Base-by-base conservation (phyloP, 768 basidiomycete species). In the Leccinum uliginosum region DNA sequence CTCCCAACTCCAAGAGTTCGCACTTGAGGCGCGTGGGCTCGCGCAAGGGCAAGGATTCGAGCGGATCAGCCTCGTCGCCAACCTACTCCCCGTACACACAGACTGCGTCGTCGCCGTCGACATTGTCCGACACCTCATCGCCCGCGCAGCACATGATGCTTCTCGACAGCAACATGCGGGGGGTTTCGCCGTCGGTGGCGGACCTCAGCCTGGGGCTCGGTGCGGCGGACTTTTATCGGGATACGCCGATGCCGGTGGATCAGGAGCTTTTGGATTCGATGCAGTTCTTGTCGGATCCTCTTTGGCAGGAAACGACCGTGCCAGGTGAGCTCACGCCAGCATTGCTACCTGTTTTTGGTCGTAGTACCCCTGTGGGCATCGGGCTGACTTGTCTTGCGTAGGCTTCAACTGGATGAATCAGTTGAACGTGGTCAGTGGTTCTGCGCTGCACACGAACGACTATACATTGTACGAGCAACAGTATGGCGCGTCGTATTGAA, bases 231-330 rank as follows among this genome's bases (percentile, higher is more conserved):
- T 77, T 81, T 61, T 81, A 83, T 71, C 76, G 80, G 35, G 48
- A 46, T 19, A 9, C 59, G n/a, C 75, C 82, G 1, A 73, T 86
- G 61, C 77, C 78, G 2, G 84, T 83, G 62, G 83, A 87, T 62
- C 72, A 76, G 17, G 82, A 83, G 40, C 78, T 87, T 26, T 62
- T 87, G 67, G 80, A 85, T 53, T 82, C 83, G 24, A 79, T 86
- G 65, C 83, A 85, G 61, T 78, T 81, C 29, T 66, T 87, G 63
- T 73, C 77, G 15, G 80, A 85, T 65, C 78, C 81, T 45, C 70
- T 73, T 3, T 86, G 83, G 84, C 79, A 78, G 35, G 82, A 83
- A 65, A 77, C 80, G 27, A 71, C 78, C 2, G 60, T 84, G 38
- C 80, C 84, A 64, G 80, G 84, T 85, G 59, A 62, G 80, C 67